phyloP scores from a whole-genome alignment of 352 stramenopile genomes.

The Globisporangium rhizosaccharum region DNA sequence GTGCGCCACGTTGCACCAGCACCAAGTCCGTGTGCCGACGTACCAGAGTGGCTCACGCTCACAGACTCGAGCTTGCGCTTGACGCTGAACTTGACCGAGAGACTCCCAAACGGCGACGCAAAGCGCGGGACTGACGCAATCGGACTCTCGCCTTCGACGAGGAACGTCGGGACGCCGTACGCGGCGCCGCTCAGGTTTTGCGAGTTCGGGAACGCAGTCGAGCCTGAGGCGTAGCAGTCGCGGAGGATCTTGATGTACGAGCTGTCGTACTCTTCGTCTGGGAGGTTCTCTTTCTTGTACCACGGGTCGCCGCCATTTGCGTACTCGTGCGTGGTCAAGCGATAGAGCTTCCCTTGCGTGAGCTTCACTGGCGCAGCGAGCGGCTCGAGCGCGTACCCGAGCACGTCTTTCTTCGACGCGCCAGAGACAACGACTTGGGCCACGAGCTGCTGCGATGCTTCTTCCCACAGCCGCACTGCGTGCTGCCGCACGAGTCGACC shows the following conservation, averaged over 20 bases:
- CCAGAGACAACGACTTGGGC: slow-evolving; percentile 58
- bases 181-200: slow-evolving; percentile 82
- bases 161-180: slow-evolving; percentile 82
- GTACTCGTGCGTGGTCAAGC: slow-evolving; percentile 83
- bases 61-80: slow-evolving; percentile 60
- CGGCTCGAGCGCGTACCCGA: slow-evolving; percentile 75
- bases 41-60: slow-evolving; percentile 69
- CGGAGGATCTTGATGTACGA: slow-evolving; percentile 85
- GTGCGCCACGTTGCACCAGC: slow-evolving; percentile 53
- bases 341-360: slow-evolving; percentile 81
- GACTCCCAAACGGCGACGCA: slow-evolving; percentile 47
- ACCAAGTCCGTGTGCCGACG: slow-evolving; percentile 50
- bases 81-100: slow-evolving; percentile 53
- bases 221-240: slow-evolving; percentile 83
- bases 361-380: slow-evolving; percentile 48
- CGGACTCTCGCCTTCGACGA: slow-evolving; percentile 73
- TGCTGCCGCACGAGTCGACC: slow-evolving; percentile 67
- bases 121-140: slow-evolving; percentile 58
- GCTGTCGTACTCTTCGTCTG: slow-evolving; percentile 81
- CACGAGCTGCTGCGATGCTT: slow-evolving; percentile 63
- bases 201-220: slow-evolving; percentile 75
- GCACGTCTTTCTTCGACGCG: slow-evolving; percentile 55
- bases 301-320: slow-evolving; percentile 83
- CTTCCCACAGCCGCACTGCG: slow-evolving; percentile 79
- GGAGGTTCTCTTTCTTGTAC: slow-evolving; percentile 88